Conservation (phyloP, 306 rosid species). For the Glycine soja region DNA sequence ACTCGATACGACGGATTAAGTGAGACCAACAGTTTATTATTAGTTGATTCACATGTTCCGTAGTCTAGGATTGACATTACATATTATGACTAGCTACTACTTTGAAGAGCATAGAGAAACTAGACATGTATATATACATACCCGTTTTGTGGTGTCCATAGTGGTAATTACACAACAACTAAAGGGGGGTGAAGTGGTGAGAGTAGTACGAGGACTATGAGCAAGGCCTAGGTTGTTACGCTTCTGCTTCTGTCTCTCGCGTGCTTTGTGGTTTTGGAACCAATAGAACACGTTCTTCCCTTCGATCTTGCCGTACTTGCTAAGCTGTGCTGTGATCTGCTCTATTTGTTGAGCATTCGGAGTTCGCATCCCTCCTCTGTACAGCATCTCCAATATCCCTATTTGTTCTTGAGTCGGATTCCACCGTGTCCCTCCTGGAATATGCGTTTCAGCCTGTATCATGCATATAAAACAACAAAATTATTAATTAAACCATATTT, state of each 20-base stretch:
- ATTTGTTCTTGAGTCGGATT: constrained; percentile 98
- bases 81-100: neutral
- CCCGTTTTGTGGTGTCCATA: constrained; percentile 39
- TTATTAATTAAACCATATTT: neutral
- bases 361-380: constrained; percentile 89
- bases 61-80: too few species aligned
- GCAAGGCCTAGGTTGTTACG: constrained; percentile 63
- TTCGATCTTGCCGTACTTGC: constrained; percentile 91
- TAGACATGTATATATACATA: neutral
- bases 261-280: constrained; percentile 98
- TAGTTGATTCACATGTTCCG: too few species aligned
- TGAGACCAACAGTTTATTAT: too few species aligned
- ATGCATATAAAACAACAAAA: neutral
- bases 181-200: constrained; percentile 51
- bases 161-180: constrained; percentile 28
- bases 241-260: constrained; percentile 96
- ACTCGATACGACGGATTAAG: too few species aligned
- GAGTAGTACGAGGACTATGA: constrained; percentile 70
- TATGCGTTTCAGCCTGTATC: constrained; percentile 72
- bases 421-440: constrained; percentile 94
- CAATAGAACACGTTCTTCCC: constrained; percentile 99
- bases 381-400: constrained; percentile 88
- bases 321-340: constrained; percentile 77
- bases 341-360: constrained; percentile 95
- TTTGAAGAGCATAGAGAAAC: too few species aligned